Conservation (phyloP, 176 grass and related monocot species). For the Puya raimondii region DNA sequence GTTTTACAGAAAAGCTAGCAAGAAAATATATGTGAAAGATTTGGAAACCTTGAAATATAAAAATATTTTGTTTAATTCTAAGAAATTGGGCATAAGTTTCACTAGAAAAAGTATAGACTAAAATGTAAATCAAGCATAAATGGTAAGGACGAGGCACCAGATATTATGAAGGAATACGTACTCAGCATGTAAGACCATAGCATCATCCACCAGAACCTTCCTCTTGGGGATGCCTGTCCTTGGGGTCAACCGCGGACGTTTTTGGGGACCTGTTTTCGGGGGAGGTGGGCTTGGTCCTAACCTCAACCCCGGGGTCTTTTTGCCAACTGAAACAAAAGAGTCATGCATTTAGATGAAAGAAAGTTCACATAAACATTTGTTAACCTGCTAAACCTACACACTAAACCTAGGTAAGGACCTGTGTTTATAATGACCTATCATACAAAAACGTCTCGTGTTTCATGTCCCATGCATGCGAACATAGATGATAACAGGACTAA, state of each 20-base stretch:
- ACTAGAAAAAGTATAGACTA: too few relatives aligned
- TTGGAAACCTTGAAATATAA: neutral
- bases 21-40: neutral
- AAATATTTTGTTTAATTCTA: too few relatives aligned
- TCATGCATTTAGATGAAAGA: conserved; percentile 24
- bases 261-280: conserved; percentile 43
- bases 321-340: conserved; percentile 57
- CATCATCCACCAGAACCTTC: conserved; percentile 82
- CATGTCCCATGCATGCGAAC: too few relatives aligned
- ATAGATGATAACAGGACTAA: too few relatives aligned
- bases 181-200: conserved; percentile 97
- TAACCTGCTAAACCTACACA: neutral
- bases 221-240: conserved; percentile 50
- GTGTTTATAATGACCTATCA: too few relatives aligned
- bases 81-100: too few relatives aligned
- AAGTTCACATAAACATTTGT: neutral
- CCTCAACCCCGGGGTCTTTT: conserved; percentile 64
- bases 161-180: conserved; percentile 40
- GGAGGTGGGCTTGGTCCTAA: conserved; percentile 50
- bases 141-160: neutral
- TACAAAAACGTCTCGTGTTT: too few relatives aligned
- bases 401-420: too few relatives aligned
- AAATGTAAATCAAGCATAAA: neutral
- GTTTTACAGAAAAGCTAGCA: neutral
- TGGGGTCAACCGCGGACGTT: conserved; percentile 59